A percentile compares a stretch with the other conserved stretches of the same genome.
These are phyloP conservation scores for Vigna angularis DNA, from an alignment of 306 rosid genomes.

Conservation along the genomic window DNA sequence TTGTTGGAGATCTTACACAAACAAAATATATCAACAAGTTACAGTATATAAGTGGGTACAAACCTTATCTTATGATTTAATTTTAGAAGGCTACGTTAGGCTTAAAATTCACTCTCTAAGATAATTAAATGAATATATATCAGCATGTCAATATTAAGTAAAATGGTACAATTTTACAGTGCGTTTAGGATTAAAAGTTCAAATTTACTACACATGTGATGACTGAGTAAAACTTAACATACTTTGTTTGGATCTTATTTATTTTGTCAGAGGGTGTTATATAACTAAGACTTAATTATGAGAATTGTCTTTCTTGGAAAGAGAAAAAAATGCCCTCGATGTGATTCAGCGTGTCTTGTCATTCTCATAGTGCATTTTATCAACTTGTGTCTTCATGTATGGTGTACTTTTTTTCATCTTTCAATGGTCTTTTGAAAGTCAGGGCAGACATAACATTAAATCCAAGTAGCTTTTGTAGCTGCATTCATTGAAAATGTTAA, in stretches of 20 bases:
- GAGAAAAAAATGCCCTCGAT: slow-evolving; percentile 12
- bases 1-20: neutral
- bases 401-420: neutral
- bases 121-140: slow-evolving; percentile 5
- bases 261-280: slow-evolving; percentile 19
- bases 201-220: slow-evolving; percentile 17
- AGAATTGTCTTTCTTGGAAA: slow-evolving; percentile 23
- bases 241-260: neutral
- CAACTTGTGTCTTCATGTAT: slow-evolving; percentile 22
- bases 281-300: neutral
- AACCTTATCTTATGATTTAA: too few species aligned
- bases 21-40: too few species aligned
- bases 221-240: neutral
- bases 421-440: slow-evolving; percentile 23
- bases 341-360: neutral
- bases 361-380: slow-evolving; percentile 10
- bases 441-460: neutral
- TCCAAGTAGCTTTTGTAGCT: slow-evolving; percentile 36
- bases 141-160: slow-evolving; percentile 32
- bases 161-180: slow-evolving; percentile 1
- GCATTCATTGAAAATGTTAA: slow-evolving; percentile 21
- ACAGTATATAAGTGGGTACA: too few species aligned
- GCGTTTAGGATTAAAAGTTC: slow-evolving; percentile 12
- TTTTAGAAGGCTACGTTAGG: too few species aligned
- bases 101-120: too few species aligned